Conservation (phyloP, 768 basidiomycete species). For the Tephrocybe sp. region DNA sequence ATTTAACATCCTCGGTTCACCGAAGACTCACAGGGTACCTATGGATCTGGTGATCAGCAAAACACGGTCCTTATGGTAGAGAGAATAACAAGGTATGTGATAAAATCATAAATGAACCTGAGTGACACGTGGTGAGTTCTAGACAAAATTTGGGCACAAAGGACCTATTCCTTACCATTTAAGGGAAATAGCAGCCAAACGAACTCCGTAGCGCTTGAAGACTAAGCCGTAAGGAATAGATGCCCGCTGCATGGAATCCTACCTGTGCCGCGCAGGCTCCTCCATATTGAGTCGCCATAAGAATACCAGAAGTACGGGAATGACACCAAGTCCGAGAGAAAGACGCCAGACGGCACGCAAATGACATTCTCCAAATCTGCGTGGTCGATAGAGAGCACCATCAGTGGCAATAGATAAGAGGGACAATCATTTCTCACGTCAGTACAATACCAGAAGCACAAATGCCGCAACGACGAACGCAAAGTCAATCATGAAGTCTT, state of each 20-base stretch:
- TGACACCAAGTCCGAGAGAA: conserved; percentile 74
- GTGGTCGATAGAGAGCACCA: no score
- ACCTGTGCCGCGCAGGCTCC: conserved; percentile 69
- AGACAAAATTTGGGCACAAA: no score
- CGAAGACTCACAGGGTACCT: no score
- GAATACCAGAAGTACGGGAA: conserved; percentile 76
- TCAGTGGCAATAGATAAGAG: no score
- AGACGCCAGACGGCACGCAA: conserved; percentile 71
- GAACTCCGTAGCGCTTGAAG: conserved; percentile 70
- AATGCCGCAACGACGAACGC: conserved; percentile 80
- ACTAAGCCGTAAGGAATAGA: conserved; percentile 73
- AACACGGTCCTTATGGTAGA: no score
- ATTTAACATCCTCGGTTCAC: no score
- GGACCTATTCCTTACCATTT: conserved; percentile 50
- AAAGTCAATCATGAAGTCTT: conserved; percentile 90
- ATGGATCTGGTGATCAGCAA: no score
- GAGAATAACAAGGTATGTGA: no score
- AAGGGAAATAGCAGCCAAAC: conserved; percentile 64
- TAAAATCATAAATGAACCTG: no score
- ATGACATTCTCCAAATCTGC: conserved; percentile 53
- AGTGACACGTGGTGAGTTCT: no score
- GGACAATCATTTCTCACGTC: no score
- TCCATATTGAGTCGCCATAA: conserved; percentile 83
- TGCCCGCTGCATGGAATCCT: conserved; percentile 72
- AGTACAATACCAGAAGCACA: conserved; percentile 76